Conservation (phyloP, 768 basidiomycete genomes). For the Phylloporus sp. region DNA sequence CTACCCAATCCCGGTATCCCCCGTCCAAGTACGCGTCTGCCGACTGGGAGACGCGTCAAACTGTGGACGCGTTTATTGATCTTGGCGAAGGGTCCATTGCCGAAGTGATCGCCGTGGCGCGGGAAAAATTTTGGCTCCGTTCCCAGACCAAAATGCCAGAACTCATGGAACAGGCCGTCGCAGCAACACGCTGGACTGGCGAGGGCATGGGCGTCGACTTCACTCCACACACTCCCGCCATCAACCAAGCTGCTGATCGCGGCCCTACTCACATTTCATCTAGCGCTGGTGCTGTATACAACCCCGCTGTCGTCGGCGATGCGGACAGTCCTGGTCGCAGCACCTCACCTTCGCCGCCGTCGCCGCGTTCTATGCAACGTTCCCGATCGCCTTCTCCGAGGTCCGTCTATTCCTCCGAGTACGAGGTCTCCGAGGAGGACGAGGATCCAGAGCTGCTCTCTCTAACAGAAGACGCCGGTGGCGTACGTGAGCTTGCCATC, state of each 20-base stretch:
- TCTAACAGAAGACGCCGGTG: constrained; percentile 44
- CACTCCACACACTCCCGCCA: constrained; percentile 16
- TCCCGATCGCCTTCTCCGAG: constrained; percentile 31
- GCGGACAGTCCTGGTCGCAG: constrained; percentile 19
- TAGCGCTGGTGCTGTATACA: constrained; percentile 1
- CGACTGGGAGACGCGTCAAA: constrained; percentile 68
- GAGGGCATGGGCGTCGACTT: constrained; percentile 34
- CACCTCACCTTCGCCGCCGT: constrained; percentile 26
- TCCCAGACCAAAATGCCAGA: constrained; percentile 61
- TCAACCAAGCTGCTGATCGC: constrained; percentile 8
- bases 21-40: constrained; percentile 28
- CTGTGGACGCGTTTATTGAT: constrained; percentile 69
- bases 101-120: constrained; percentile 57
- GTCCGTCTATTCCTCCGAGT: constrained; percentile 29
- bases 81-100: constrained; percentile 64
- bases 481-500: constrained; percentile 53
- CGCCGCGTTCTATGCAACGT: constrained; percentile 23
- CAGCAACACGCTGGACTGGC: constrained; percentile 47
- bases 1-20: constrained; percentile 18
- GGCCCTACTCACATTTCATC: constrained; percentile 9
- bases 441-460: constrained; percentile 43
- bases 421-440: constrained; percentile 38
- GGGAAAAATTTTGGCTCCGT: constrained; percentile 71
- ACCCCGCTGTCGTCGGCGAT: constrained; percentile 6
- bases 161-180: constrained; percentile 64